Conservation (phyloP, 2,329 filamentous ascomycete species). For the Aureobasidium sp. region DNA sequence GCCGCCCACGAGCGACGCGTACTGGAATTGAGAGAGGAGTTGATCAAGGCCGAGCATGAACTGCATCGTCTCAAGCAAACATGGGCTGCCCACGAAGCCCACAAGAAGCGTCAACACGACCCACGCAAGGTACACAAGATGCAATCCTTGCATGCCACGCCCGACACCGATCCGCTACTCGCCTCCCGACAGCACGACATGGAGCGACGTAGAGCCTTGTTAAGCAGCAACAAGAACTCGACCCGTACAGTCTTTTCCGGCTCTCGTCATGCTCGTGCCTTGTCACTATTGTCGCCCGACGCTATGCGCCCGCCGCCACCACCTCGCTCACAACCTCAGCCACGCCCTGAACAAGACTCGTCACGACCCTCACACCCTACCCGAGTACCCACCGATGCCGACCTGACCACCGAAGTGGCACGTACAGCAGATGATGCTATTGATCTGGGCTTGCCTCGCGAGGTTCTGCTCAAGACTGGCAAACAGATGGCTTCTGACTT, state of each 20-base stretch:
- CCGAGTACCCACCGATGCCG: slow-evolving; percentile 15
- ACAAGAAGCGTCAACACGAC: slow-evolving; percentile 61
- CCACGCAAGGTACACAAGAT: slow-evolving; percentile 52
- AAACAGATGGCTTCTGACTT: slow-evolving; percentile 87
- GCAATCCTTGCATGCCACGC: slow-evolving; percentile 42
- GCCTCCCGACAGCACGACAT: slow-evolving; percentile 46
- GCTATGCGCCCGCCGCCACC: slow-evolving; percentile 2
- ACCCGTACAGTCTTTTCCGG: slow-evolving; percentile 55
- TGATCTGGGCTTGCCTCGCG: slow-evolving; percentile 32
- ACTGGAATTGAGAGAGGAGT: slow-evolving; percentile 81
- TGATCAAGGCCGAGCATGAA: slow-evolving; percentile 72
- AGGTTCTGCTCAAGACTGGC: slow-evolving; percentile 46
- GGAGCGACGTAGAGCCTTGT: slow-evolving; percentile 63
- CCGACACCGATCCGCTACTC: slow-evolving; percentile 9
- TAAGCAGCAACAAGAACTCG: slow-evolving; percentile 42
- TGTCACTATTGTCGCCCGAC: slow-evolving; percentile 76
- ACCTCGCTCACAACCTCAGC: not conserved
- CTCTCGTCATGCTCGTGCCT: slow-evolving; percentile 52
- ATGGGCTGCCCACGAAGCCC: slow-evolving; percentile 70
- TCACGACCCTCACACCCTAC: slow-evolving; percentile 3
- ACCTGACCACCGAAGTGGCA: slow-evolving; percentile 20
- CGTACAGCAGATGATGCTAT: slow-evolving; percentile 28
- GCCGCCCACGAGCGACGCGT: slow-evolving; percentile 87
- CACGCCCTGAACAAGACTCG: not conserved
- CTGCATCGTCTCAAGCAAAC: slow-evolving; percentile 70